These are phyloP conservation scores for Yamadazyma sp. DNA, from an alignment of 1,139 yeast genomes.

Conservation along the genomic window DNA sequence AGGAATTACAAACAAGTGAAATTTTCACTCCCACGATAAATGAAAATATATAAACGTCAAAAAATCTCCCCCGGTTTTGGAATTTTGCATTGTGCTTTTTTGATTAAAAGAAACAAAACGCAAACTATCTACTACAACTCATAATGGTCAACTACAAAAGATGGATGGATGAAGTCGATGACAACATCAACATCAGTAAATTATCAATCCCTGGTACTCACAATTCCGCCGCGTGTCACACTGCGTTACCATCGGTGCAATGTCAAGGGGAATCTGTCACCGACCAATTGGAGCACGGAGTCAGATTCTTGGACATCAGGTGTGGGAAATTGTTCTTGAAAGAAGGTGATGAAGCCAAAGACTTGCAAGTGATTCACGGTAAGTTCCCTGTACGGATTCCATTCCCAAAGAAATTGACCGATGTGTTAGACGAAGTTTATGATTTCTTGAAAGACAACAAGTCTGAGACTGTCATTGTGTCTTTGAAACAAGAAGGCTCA, in stretches of 20 bases:
- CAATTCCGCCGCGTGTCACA: constrained; percentile 72
- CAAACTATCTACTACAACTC: no score
- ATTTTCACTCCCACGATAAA: background rate
- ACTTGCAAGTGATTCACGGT: constrained; percentile 72
- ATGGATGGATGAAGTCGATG: constrained; percentile 60
- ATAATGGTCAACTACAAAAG: constrained; percentile 40
- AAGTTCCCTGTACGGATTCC: constrained; percentile 71
- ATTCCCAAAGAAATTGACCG: constrained; percentile 52
- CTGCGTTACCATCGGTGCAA: constrained; percentile 76
- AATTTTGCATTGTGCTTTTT: background rate
- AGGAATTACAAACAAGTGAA: background rate
- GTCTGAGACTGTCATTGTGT: constrained; percentile 65
- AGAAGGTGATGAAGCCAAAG: constrained; percentile 49
- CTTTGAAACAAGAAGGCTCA: constrained; percentile 74
- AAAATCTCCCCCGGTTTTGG: background rate
- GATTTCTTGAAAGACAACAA: constrained; percentile 51
- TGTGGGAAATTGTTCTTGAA: constrained; percentile 58
- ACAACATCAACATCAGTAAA: constrained; percentile 50
- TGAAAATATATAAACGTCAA: background rate
- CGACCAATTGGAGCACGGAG: constrained; percentile 69
- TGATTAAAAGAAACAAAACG: constrained; percentile 9
- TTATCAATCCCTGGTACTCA: constrained; percentile 80
- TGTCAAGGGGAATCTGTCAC: constrained; percentile 68
- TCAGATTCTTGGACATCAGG: constrained; percentile 71
- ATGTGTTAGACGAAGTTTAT: constrained; percentile 57